A percentile compares a stretch with the other conserved stretches of the same genome.
These are phyloP conservation scores for Pichia nakasei DNA, from an alignment of 805 yeast species.

Conservation along the genomic window DNA sequence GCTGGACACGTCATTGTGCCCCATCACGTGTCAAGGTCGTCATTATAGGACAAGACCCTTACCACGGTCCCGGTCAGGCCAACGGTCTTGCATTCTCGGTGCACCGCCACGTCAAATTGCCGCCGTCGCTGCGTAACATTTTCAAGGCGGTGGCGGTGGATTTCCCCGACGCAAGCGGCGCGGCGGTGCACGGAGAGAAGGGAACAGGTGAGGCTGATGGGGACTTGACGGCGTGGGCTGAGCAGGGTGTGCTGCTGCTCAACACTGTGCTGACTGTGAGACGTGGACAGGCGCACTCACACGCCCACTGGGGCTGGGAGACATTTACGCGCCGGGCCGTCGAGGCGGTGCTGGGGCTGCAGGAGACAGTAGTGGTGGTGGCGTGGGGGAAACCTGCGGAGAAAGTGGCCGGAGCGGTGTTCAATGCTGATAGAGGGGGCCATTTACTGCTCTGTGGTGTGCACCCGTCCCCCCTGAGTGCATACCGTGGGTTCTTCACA, in stretches of 20 bases:
- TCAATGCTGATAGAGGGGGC: conserved; percentile 7
- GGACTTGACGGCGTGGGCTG: conserved; percentile 75
- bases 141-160: conserved; percentile 64
- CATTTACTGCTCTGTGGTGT: conserved; percentile 60
- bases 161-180: conserved; percentile 40
- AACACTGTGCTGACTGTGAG: conserved; percentile 87
- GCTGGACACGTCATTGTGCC: conserved; percentile 88
- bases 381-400: conserved; percentile 49
- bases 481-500: conserved; percentile 70
- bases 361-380: conserved; percentile 56
- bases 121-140: conserved; percentile 82
- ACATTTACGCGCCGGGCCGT: conserved; percentile 69
- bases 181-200: too few relatives aligned
- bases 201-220: conserved; percentile 45
- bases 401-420: conserved; percentile 26
- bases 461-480: conserved; percentile 94
- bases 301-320: conserved; percentile 90
- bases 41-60: conserved; percentile 93
- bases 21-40: conserved; percentile 64
- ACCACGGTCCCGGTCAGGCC: conserved; percentile 87
- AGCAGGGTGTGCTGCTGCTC: conserved; percentile 76
- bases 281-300: conserved; percentile 91
- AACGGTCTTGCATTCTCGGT: conserved; percentile 96
- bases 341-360: background rate
- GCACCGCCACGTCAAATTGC: conserved; percentile 69